A percentile compares a stretch with the other conserved stretches of the same genome.
Conservation (phyloP, 2,329 filamentous ascomycete genomes). For the Botrytis elliptica region DNA sequence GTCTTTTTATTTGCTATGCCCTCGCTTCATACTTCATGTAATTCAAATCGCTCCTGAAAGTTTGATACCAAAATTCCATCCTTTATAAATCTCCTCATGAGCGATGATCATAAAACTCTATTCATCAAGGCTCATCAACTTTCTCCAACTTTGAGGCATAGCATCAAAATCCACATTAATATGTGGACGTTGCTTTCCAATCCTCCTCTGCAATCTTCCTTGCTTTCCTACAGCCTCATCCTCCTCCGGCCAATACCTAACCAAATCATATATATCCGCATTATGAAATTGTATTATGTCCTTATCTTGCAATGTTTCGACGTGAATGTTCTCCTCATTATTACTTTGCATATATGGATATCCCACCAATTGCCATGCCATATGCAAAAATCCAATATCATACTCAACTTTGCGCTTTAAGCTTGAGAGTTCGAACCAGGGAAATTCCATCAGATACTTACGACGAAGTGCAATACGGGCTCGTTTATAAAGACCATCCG, state of each 20-base stretch:
- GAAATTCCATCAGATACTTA: conserved; percentile 16
- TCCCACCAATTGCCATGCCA: background rate
- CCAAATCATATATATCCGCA: conserved; percentile 9
- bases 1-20: no score
- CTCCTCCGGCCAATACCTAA: background rate
- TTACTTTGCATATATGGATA: background rate
- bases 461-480: background rate
- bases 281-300: conserved; percentile 9
- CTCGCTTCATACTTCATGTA: background rate
- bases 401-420: conserved; percentile 16
- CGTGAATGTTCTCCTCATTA: background rate
- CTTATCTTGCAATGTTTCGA: background rate
- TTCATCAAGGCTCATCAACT: background rate
- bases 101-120: background rate
- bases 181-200: background rate
- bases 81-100: background rate
- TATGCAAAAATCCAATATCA: conserved; percentile 9
- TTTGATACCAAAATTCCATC: background rate
- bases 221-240: background rate
- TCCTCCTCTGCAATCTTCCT: background rate
- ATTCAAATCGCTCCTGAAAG: no score
- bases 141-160: conserved; percentile 2
- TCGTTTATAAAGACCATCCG: background rate
- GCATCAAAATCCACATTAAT: background rate
- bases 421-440: conserved; percentile 11